These are phyloP conservation scores for Tricholoma furcatifolium DNA, from an alignment of 768 basidiomycete genomes.

Conservation along the genomic window DNA sequence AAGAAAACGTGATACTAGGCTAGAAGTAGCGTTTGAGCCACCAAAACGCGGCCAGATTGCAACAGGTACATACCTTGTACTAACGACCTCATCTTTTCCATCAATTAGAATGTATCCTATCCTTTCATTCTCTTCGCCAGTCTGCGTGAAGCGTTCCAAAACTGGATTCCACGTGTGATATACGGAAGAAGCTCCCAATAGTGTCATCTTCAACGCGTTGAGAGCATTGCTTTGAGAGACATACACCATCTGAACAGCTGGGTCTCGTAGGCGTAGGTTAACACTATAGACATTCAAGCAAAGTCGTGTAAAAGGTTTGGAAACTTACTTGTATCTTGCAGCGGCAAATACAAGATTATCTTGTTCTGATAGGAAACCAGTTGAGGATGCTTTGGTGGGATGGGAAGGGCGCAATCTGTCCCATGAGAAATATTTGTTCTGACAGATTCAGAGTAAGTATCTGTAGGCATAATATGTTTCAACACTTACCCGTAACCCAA, in stretches of 20 bases:
- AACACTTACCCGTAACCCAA: conserved; percentile 20
- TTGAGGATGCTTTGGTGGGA: conserved; percentile 28
- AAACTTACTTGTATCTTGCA: conserved; percentile 58
- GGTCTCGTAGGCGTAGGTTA: conserved; percentile 42
- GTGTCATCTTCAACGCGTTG: conserved; percentile 49
- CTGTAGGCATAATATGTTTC: not conserved
- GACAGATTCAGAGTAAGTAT: not conserved
- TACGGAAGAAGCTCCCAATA: conserved; percentile 67
- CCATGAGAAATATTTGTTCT: conserved; percentile 64
- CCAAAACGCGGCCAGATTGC: not conserved
- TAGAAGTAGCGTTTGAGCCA: conserved; percentile 21
- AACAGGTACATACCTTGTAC: conserved; percentile 45
- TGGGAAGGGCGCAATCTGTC: conserved; percentile 46
- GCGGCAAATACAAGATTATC: conserved; percentile 48
- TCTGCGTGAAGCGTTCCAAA: conserved; percentile 56
- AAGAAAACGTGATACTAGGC: conserved; percentile 61
- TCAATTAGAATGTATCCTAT: conserved; percentile 45
- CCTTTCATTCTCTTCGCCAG: conserved; percentile 31
- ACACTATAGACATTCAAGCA: conserved; percentile 35
- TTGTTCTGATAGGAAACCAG: conserved; percentile 73
- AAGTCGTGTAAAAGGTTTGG: not conserved
- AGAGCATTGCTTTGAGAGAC: conserved; percentile 49
- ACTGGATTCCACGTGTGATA: conserved; percentile 62
- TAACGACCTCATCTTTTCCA: conserved; percentile 56
- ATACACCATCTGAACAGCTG: conserved; percentile 37